A percentile compares a stretch with the other conserved stretches of the same genome.
Conservation (phyloP, 306 rosid genomes). For the Cicer pinnatifidum region DNA sequence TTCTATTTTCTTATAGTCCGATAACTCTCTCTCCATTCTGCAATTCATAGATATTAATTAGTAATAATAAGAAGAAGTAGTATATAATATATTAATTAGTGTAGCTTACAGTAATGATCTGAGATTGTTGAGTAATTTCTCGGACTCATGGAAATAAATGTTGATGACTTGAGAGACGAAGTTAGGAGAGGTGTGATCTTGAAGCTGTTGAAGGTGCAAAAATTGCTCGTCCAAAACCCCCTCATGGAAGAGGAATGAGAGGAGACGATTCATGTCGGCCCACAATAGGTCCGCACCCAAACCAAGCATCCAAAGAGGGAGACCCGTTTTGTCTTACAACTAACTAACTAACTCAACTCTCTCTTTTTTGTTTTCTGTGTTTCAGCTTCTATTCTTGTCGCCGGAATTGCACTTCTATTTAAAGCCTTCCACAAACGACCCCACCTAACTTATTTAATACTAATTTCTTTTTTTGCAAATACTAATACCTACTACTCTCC, state of each 20-base stretch:
- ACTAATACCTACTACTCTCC: too few relatives aligned
- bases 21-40: constrained; percentile 70
- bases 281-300: constrained; percentile 73
- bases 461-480: too few relatives aligned
- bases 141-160: constrained; percentile 86
- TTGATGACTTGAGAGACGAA: constrained; percentile 77
- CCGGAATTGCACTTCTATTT: neutral
- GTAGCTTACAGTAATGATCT: constrained; percentile 59
- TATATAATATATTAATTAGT: too few relatives aligned
- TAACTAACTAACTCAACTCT: too few relatives aligned
- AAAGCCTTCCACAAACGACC: constrained; percentile 10
- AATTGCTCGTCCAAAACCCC: constrained; percentile 87
- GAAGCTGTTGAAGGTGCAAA: constrained; percentile 84
- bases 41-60: neutral
- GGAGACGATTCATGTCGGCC: constrained; percentile 87
- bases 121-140: constrained; percentile 71
- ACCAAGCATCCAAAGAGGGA: constrained; percentile 88
- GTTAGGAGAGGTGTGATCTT: constrained; percentile 80
- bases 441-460: neutral
- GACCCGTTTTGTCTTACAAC: constrained; percentile 74
- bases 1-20: constrained; percentile 74
- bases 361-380: neutral
- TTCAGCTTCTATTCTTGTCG: neutral
- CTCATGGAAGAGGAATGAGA: constrained; percentile 87
- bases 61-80: too few relatives aligned